These are phyloP conservation scores for Solanum hybrid DNA, from an alignment of 305 asterid species.

Conservation along the genomic window DNA sequence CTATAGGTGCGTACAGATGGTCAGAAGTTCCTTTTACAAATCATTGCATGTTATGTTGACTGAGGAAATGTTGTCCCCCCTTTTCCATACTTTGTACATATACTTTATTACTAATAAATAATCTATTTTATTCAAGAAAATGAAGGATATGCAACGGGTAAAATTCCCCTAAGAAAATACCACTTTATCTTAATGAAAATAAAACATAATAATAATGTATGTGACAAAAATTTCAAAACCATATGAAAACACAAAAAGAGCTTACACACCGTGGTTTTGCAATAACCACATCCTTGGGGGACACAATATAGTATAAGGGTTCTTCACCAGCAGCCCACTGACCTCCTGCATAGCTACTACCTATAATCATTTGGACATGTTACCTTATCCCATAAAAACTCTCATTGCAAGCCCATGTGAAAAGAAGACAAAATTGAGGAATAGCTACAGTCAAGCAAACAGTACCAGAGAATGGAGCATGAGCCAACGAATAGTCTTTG, in stretches of 20 bases:
- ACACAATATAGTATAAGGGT: conserved; percentile 82
- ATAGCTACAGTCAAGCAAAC: background rate
- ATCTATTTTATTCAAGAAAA: background rate
- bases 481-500: conserved; percentile 93
- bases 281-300: conserved; percentile 96
- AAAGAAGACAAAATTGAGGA: background rate
- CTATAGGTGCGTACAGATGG: background rate
- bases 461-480: conserved; percentile 92
- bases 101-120: background rate
- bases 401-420: background rate
- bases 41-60: background rate
- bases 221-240: background rate
- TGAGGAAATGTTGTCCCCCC: background rate
- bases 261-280: conserved; percentile 90
- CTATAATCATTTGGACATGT: conserved; percentile 25
- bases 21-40: background rate
- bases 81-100: background rate
- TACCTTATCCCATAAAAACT: background rate
- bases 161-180: background rate
- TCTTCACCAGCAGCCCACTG: conserved; percentile 99
- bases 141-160: background rate
- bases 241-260: background rate
- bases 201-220: background rate
- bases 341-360: conserved; percentile 94
- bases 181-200: background rate